Conservation (phyloP, 75 land plant genomes). For the Sequoiadendron giganteum region DNA sequence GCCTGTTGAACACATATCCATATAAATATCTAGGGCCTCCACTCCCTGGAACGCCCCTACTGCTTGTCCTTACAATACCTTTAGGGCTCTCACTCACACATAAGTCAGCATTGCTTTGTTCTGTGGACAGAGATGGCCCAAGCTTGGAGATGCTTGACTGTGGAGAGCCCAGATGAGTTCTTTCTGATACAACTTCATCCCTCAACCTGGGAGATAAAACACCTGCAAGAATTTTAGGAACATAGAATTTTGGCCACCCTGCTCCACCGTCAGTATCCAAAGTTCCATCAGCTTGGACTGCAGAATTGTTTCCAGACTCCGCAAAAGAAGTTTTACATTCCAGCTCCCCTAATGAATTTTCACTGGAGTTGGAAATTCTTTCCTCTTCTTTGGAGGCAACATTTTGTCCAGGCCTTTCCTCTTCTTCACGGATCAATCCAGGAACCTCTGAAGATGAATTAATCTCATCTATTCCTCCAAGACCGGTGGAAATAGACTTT, state of each 20-base stretch:
- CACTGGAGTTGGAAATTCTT: background rate
- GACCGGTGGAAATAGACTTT: slow-evolving; percentile 8
- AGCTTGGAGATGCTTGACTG: background rate
- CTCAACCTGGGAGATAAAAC: slow-evolving; percentile 25
- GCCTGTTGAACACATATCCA: slow-evolving; percentile 97
- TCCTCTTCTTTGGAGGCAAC: slow-evolving; percentile 2
- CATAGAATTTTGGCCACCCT: slow-evolving; percentile 19
- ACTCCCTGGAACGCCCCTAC: slow-evolving; percentile 45
- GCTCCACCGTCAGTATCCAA: slow-evolving; percentile 3
- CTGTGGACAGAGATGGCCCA: background rate
- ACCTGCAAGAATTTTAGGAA: slow-evolving; percentile 21
- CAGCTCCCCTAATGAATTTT: background rate
- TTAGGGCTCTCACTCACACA: background rate
- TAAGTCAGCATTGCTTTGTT: background rate
- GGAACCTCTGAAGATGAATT: background rate
- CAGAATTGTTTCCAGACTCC: background rate
- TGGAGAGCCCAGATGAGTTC: background rate
- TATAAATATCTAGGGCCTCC: slow-evolving; percentile 60
- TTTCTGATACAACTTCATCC: background rate
- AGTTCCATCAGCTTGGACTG: background rate
- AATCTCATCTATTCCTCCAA: slow-evolving; percentile 2
- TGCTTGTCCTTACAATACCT: slow-evolving; percentile 8
- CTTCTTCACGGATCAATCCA: background rate
- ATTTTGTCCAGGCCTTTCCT: slow-evolving; percentile 3
- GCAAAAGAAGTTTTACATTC: background rate